Evolutionary conservation across 306 rosid genomes (phyloP), one percentile per base, ranked within the genome.

Genomic region (Vigna reflexopilosa): DNA sequence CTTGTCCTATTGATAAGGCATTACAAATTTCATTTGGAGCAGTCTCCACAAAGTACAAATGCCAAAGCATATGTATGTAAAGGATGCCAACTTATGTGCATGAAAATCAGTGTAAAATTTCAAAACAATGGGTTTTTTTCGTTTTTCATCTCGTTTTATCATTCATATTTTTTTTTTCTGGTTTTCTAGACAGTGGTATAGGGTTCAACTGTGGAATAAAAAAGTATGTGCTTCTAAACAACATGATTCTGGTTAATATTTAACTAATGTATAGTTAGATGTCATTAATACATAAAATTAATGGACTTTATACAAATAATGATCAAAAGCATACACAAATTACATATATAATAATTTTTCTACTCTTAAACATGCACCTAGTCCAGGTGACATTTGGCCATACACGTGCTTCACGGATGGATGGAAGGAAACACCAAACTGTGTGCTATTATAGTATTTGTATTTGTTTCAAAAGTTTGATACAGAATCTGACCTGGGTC

Each of bases 1-100:
- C 70, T 82, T 47, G 85, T 77, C 80, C 3, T 80, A 73, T 77
- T 73, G 50, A 19, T 8, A 19, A 2, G 51, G 56, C 15, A 24
- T 12, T 67, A 52, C 38, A 49, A 1, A 66, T 7, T 49, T 61
- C 24, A 54, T 47, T 80, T 63, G 62, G 68, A 71, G 76, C n/a
- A 30, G 8, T 56, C 70, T 13, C 61, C 36, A 9, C 67, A 44
- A 77, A 59, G 34, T 47, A 15, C 79, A 48, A 78, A 47, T 56
- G 76, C 65, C 68, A 62, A 78, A 79, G 36, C 84, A 85, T 73
- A 34, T 5, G 2, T 34, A 34, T 34, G 38, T 1, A 34, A 85
- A 77, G 72, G 69, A 66, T 77, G 70, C 55, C 17, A 30, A 36
- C 40, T 15, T 72, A 80, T 58, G 16, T 44, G n/a, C 70, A 19